Base-by-base conservation (phyloP, 179 eudicot species). In the Silene vulgaris region DNA sequence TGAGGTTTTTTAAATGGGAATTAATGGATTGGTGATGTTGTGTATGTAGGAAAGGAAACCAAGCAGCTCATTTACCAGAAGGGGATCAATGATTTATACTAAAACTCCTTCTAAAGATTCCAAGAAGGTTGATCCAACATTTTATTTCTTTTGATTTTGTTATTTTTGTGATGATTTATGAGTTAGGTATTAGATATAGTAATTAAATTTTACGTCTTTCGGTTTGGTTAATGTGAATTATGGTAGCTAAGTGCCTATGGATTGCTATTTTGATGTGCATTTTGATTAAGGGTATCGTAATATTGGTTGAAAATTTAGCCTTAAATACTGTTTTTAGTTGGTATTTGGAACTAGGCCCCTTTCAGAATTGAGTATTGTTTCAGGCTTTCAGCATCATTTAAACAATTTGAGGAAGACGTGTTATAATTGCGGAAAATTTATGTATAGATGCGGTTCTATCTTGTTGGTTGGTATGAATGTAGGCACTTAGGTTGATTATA, bases 51-150 rank as follows among this genome's bases (percentile, higher is more conserved):
- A 90, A 73, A 82, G 81, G 78, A 90, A 87, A 73, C 76, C 83
- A 45, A 90, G 74, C 73, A 80, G 87, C 67, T 89, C 97, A 1
- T 92, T 86, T 78, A 90, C 97, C 1, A 81, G 96, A 65, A 87
- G 93, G 57, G 93, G 90, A 71, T 86, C 97, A 20, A 79, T 95
- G 87, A 81, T 82, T 67, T 89, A 93, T 71, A 92, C 99, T 30
- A 90, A 89, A 83, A 87, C 90, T 68, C 97, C 99, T 40, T 40
- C 48, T 12, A 86, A 89, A 77, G 92, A 91, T 79, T 82, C 67
- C 29, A 59, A 48, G 26, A 79, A 69, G 78, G 76, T 74, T 74
- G 1, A 35, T 5, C 8, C 40, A 35, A 35, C 40, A 35, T 32
- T 32, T 32, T 32, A 32, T 32, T 32, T 32, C 5, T 35, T 1